phyloP scores from a whole-genome alignment of 2,329 filamentous ascomycete genomes.

The Basipetospora sp. region DNA sequence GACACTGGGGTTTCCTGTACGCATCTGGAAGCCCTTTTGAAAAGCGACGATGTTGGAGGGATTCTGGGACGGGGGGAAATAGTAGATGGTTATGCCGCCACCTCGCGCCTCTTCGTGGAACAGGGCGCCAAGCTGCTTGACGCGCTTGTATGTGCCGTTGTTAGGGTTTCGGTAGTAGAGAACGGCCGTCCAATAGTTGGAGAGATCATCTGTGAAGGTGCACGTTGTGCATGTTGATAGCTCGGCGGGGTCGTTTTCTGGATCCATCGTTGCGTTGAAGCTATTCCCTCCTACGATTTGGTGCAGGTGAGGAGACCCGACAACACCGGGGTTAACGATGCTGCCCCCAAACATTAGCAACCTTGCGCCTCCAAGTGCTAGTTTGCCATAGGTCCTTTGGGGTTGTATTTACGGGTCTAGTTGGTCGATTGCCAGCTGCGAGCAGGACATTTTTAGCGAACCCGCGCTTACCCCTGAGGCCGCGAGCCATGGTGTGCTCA shows the following conservation, averaged over 20 bases:
- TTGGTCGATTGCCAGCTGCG: too few relatives aligned
- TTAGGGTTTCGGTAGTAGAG: slow-evolving; percentile 8
- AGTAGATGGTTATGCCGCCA: slow-evolving; percentile 29
- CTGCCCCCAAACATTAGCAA: too few relatives aligned
- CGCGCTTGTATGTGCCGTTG: slow-evolving; percentile 9
- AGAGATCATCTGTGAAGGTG: slow-evolving; percentile 9
- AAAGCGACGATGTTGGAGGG: slow-evolving; percentile 27
- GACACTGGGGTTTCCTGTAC: slow-evolving; percentile 25
- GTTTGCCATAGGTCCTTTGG: too few relatives aligned
- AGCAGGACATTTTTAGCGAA: too few relatives aligned
- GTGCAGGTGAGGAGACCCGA: slow-evolving; percentile 42
- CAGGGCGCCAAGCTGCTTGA: slow-evolving; percentile 22
- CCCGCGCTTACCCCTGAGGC: too few relatives aligned
- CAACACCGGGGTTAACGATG: slow-evolving; percentile 27
- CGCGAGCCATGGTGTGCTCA: too few relatives aligned
- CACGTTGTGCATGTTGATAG: slow-evolving; percentile 8
- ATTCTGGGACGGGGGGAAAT: slow-evolving; percentile 17
- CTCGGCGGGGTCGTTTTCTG: slow-evolving; percentile 11
- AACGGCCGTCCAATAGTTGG: slow-evolving; percentile 10
- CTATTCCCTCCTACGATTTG: slow-evolving; percentile 40
- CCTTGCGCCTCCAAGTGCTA: too few relatives aligned
- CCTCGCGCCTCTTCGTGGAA: slow-evolving; percentile 22
- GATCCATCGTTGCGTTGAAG: slow-evolving; percentile 28
- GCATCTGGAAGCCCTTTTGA: slow-evolving; percentile 32
- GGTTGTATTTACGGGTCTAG: too few relatives aligned